phyloP scores from a whole-genome alignment of 768 basidiomycete species.

The Gymnopilus junonius region DNA sequence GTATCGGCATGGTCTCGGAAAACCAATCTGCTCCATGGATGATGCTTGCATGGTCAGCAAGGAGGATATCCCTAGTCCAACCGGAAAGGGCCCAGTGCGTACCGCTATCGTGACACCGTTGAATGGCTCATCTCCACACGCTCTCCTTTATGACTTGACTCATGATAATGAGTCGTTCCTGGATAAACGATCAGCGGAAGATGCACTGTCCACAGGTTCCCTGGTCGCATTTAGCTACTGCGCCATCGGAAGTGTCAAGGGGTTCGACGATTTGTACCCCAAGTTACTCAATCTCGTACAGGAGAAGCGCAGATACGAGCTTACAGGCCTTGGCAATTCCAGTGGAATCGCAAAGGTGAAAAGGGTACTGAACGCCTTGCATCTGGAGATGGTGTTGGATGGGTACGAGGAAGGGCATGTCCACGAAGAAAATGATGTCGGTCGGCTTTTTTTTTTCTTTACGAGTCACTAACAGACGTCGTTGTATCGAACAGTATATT shows the following conservation, averaged over 20 bases:
- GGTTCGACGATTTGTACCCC: constrained; percentile 96
- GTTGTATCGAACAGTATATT: constrained; percentile 70
- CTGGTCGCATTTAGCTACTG: constrained; percentile 90
- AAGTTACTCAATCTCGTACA: constrained; percentile 89
- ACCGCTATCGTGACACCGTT: constrained; percentile 78
- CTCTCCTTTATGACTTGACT: constrained; percentile 92
- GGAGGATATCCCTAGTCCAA: constrained; percentile 82
- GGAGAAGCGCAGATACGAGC: constrained; percentile 81
- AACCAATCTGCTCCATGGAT: constrained; percentile 98
- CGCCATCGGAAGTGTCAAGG: constrained; percentile 93
- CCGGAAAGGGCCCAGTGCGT: constrained; percentile 79
- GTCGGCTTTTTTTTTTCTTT: constrained; percentile 31
- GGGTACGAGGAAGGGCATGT: constrained; percentile 93
- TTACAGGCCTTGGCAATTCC: constrained; percentile 57
- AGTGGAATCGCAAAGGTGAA: constrained; percentile 65
- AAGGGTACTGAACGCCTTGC: constrained; percentile 83
- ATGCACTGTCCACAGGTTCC: constrained; percentile 92
- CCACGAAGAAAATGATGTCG: constrained; percentile 93
- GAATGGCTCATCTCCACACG: constrained; percentile 88
- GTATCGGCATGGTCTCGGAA: constrained; percentile 89
- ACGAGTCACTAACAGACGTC: not conserved
- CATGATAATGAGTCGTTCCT: constrained; percentile 96
- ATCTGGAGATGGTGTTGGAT: constrained; percentile 89
- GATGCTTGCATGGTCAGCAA: constrained; percentile 76
- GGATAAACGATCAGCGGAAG: constrained; percentile 91